Base-by-base conservation (phyloP, 2,329 filamentous ascomycete species). In the Fusarium tanahbumbuense region DNA sequence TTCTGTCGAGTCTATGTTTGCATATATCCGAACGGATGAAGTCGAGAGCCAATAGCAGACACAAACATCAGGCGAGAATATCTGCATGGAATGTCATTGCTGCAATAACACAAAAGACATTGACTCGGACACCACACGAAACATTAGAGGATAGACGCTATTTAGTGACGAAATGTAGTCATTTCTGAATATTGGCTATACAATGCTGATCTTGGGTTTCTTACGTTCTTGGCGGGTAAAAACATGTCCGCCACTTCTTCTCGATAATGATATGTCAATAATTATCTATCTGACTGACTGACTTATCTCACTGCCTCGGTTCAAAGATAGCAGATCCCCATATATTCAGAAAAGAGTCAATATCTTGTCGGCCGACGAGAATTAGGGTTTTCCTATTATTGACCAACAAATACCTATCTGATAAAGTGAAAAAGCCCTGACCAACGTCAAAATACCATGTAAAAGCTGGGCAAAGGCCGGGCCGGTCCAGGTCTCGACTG, bases 211-310 rank as follows among this genome's bases (percentile, higher is more conserved):
- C 28, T 37, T 40, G 16, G 49, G 50, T 18, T 27, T 22, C 15
- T 28, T 18, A 28, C 12, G 40, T 47, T 54, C 37, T 27, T 20
- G 44, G 65, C 65, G 63, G 47, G 22, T 63, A 59, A 44, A 67
- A 46, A 11, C 37, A 42, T 28, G 49, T 28, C 49, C 65, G 65
- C 53, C 44, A 57, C 52, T 55, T 55, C 44, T 32, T 32, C 16
- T 47, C 32, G 28, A 41, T 46, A 8, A 34, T 23, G 23, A 30
- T 34, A 20, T 11, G 37, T 16, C 37, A 42, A 30, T 13, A 28
- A 25, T 25, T 34, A 30, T 66, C 61, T 44, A 32, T 22, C 34
- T 13, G 41, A 23, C 34, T 13, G 41, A 27, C 25, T 30, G 30
- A 20, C 27, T 23, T 37, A n/a, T 30, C 44, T 53, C 34, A 34